Evolutionary conservation across 495 filamentous ascomycete species (phyloP), one percentile per base, ranked within the genome.

Genomic region (Glarea lozoyensis): DNA sequence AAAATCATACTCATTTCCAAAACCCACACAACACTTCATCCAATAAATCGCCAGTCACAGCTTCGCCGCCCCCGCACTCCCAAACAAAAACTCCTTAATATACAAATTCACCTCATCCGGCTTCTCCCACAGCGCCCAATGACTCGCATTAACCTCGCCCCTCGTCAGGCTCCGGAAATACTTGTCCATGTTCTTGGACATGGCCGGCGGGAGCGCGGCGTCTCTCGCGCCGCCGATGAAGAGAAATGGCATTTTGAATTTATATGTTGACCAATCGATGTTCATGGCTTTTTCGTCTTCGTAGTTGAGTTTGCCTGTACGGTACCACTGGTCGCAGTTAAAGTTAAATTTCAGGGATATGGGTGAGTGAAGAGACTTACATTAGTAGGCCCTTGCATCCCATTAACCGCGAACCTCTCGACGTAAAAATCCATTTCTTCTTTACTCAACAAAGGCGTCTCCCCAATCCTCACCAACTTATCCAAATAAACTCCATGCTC

Each of bases 381-480:
- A 52, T 88, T 83, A 77, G 82, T 66, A 15, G 85, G 81, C 2
- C 84, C 86, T 49, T 79, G 73, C 41, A 96, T 54, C 0, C 88
- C 89, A 48, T 79, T 67, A n/a, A 76, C 69, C 10, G 64, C 62
- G 57, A 74, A 93, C 60, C 86, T 67, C 25, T 75, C 64, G 12
- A 74, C 74, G 59, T 94, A 95, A 60, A 75, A 86, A 34, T 88
- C 80, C 39, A 88, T 57, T 53, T 90, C 81, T 70, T 81, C 75
- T 42, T 75, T 68, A 48, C 60, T 71, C 53, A 93, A 45, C 32
- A 92, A 52, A 30, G 64, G 65, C 40, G 68, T 72, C 15, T 62
- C 65, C 21, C 58, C 54, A 22, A 81, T 40, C 22, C 60, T 55
- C 25, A 67, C 68, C 31, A 78, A 55, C 19, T 60, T 58, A 3